Percentiles rank a stretch among this genome's conserved stretches.
Evolutionary conservation across 2,329 filamentous ascomycete genomes (phyloP).

Genomic region (Hypoxylon sp.): DNA sequence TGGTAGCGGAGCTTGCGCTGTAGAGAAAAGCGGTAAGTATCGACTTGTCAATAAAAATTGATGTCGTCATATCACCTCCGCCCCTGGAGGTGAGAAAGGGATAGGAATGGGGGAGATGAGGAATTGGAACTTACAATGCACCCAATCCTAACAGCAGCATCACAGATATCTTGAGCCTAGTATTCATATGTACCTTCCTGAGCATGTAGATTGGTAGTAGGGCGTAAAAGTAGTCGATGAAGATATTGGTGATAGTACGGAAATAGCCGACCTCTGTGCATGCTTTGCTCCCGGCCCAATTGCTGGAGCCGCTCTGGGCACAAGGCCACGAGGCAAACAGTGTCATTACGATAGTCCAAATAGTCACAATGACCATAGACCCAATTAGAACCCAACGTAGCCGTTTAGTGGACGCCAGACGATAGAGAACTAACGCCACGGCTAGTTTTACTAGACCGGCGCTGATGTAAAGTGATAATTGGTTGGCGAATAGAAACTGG

Average conservation of each 20-base stretch:
- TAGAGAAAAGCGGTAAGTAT: constrained; percentile 1
- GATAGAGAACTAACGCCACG: constrained; percentile 55
- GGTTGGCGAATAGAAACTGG: constrained; percentile 54
- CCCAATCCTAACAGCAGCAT: constrained; percentile 53
- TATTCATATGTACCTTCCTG: constrained; percentile 50
- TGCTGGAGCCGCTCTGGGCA: constrained; percentile 49
- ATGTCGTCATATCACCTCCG: background rate
- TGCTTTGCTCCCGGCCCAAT: constrained; percentile 51
- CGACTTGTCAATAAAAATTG: no score
- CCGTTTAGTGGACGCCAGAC: constrained; percentile 48
- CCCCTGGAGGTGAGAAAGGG: background rate
- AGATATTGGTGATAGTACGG: constrained; percentile 55
- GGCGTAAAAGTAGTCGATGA: constrained; percentile 57
- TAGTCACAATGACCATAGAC: constrained; percentile 50
- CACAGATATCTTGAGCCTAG: constrained; percentile 50
- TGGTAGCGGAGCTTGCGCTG: constrained; percentile 55
- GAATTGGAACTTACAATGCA: constrained; percentile 50
- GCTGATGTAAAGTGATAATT: constrained; percentile 53
- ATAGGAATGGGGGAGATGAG: background rate
- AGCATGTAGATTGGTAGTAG: constrained; percentile 53
- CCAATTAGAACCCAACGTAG: constrained; percentile 47
- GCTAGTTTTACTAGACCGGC: constrained; percentile 55
- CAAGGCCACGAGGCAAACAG: constrained; percentile 54
- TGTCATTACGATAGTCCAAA: constrained; percentile 55
- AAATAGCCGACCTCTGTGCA: constrained; percentile 53